These are phyloP conservation scores for Lasiosphaeria ovina DNA, from an alignment of 495 filamentous ascomycete species.

Conservation along the genomic window DNA sequence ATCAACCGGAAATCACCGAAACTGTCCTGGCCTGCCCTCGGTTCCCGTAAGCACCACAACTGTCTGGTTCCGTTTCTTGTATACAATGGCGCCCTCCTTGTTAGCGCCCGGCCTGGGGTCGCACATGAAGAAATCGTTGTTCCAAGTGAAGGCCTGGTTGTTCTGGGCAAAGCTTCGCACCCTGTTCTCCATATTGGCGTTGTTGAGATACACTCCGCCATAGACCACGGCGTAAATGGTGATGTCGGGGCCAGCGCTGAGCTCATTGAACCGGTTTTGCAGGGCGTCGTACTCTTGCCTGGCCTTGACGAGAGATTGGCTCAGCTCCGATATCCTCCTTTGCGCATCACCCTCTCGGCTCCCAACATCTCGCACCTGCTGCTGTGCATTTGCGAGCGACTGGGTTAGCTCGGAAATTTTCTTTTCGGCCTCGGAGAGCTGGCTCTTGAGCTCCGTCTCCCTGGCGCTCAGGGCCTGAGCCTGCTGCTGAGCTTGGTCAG, in stretches of 20 bases:
- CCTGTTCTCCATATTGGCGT: background rate
- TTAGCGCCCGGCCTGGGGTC: background rate
- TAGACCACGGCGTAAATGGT: background rate
- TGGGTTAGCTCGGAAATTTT: too few species aligned
- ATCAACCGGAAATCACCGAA: too few species aligned
- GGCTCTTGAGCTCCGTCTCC: background rate
- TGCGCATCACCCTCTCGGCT: too few species aligned
- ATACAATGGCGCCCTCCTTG: background rate
- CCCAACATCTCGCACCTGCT: too few species aligned
- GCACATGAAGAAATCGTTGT: background rate
- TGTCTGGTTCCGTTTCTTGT: background rate
- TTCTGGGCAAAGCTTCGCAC: background rate
- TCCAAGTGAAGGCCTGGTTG: background rate
- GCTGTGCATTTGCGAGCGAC: too few species aligned
- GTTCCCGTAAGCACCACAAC: background rate
- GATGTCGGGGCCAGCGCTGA: too few species aligned
- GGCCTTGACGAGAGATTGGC: too few species aligned
- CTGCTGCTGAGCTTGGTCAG: too few species aligned
- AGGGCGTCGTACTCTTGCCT: too few species aligned
- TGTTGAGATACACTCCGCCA: background rate
- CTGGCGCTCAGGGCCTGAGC: background rate
- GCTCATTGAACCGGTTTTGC: too few species aligned
- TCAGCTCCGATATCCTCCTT: too few species aligned
- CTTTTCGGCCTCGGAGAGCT: background rate
- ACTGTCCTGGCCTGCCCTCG: background rate